Evolutionary conservation across 2,329 filamentous ascomycete genomes (phyloP), one percentile per base, ranked within the genome.

Genomic region (Aspergillus puulaauensis): DNA sequence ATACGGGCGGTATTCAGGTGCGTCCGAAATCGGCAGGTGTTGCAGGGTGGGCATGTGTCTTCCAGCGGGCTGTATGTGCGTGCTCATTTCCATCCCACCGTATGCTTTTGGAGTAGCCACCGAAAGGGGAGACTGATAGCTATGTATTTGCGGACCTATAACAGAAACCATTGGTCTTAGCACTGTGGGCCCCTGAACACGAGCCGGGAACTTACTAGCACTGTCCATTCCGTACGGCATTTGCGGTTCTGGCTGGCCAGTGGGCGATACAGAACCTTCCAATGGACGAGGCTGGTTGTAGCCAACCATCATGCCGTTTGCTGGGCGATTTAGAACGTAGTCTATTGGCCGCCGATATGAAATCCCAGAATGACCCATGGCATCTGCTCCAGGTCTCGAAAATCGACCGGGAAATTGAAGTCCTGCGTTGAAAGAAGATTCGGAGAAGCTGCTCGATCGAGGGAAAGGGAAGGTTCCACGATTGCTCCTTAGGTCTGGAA

Each of bases 371-470:
- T 67, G 66, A 37, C 48, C 57, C 12, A 68, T 43, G 6, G 63
- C 53, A 21, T 69, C 35, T 37, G 12, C 68, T 14, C 68, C 64
- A 33, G 70, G 60, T 19, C 66, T 64, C 4, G 68, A 60, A 21
- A 66, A 73, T 21, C 68, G 66, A 24, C 64, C 65, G 4, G 65
- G 67, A n/a, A 70, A 61, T 48, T 69, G 70, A 56, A 73, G 57
- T 21, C 68, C 63, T 15, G 66, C 52, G 48, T 67, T 63, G 55
- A 67, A 68, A 7, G 72, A 69, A 7, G 69, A 59, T 53, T 73
- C 72, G 0, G 73, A 75, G 40, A 75, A 62, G 35, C 73, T 75
- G 62, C 70, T 74, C 6, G 73, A 74, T 46, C 72, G 63, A 19
- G 69, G 64, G 39, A 69, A 68, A 6, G 67, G 64, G 48, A 67